A percentile compares a stretch with the other conserved stretches of the same genome.
Conservation (phyloP, 2,329 filamentous ascomycete species). For the Colletotrichum ledebouriae region DNA sequence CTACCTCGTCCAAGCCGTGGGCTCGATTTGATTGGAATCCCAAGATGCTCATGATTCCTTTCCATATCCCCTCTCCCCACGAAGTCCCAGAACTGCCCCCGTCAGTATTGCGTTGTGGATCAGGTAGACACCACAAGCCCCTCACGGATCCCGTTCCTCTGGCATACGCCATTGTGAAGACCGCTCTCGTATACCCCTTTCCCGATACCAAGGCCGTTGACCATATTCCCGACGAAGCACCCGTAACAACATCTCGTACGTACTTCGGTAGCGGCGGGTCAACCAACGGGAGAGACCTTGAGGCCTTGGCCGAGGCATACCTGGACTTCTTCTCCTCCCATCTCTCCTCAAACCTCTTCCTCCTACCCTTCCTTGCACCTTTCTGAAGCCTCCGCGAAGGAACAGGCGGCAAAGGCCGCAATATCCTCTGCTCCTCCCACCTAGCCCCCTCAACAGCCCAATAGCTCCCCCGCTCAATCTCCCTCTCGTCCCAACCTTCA, state of each 20-base stretch:
- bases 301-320: not conserved
- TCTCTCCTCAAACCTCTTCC: not conserved
- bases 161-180: constrained; percentile 17
- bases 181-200: constrained; percentile 8
- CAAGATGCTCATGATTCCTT: not conserved
- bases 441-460: constrained; percentile 30
- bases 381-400: not conserved
- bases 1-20: not conserved
- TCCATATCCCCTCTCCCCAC: constrained; percentile 3
- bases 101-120: not conserved
- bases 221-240: too few relatives aligned
- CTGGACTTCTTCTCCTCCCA: not conserved
- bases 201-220: not conserved
- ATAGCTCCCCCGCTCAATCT: constrained; percentile 24
- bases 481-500: constrained; percentile 17
- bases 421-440: constrained; percentile 33
- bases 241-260: not conserved
- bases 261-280: constrained; percentile 9
- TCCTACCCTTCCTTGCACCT: not conserved
- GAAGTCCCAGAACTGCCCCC: not conserved
- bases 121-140: constrained; percentile 1
- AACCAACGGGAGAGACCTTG: constrained; percentile 14
- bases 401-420: too few relatives aligned
- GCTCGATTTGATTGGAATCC: not conserved
- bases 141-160: constrained; percentile 16